Conservation (phyloP, 129 eudicot species). For the Apium graveolens region DNA sequence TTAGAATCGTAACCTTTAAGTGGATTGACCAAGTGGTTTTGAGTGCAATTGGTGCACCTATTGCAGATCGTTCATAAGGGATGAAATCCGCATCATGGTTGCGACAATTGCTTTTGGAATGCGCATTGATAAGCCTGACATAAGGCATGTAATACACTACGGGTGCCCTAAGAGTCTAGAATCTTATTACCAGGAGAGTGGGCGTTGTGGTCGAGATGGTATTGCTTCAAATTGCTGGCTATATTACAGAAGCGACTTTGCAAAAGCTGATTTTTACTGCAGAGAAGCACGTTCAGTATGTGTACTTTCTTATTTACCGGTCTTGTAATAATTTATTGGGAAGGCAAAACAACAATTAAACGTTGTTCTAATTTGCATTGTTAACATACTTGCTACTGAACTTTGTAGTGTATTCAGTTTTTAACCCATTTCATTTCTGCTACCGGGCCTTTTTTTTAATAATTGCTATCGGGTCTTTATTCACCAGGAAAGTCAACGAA, state of each 20-base stretch:
- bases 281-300: slow-evolving; percentile 65
- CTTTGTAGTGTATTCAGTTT: slow-evolving; percentile 5
- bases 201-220: slow-evolving; percentile 95
- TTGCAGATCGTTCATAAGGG: slow-evolving; percentile 77
- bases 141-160: slow-evolving; percentile 79
- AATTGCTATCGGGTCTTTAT: too few relatives aligned
- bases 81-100: slow-evolving; percentile 78
- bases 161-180: slow-evolving; percentile 97
- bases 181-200: slow-evolving; percentile 98
- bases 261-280: slow-evolving; percentile 78
- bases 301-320: slow-evolving; percentile 6
- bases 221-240: slow-evolving; percentile 75
- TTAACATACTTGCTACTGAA: slow-evolving; percentile 2
- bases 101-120: slow-evolving; percentile 98
- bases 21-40: slow-evolving; percentile 2
- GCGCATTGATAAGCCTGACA: slow-evolving; percentile 93
- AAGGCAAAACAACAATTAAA: background rate
- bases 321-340: background rate
- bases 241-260: slow-evolving; percentile 71
- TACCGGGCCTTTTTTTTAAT: too few relatives aligned
- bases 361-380: background rate
- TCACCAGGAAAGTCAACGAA: slow-evolving; percentile 63
- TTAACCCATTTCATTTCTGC: background rate
- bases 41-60: slow-evolving; percentile 13
- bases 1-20: background rate